phyloP scores from a whole-genome alignment of 2,329 filamentous ascomycete genomes.

The Tolypocladium album region DNA sequence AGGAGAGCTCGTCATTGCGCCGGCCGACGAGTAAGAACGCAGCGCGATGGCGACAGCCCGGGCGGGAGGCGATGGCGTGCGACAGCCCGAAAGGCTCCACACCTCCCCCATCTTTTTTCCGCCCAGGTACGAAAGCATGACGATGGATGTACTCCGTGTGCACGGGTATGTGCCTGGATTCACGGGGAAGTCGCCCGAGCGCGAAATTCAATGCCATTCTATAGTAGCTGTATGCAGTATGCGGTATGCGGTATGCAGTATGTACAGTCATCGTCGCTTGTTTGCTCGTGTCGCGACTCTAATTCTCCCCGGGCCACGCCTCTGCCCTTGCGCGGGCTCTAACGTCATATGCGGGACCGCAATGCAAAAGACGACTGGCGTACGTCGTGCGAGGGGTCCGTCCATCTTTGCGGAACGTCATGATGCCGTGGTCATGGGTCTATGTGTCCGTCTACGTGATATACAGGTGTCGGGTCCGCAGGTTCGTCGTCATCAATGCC shows the following conservation, averaged over 20 bases:
- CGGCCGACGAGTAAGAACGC: constrained; percentile 7
- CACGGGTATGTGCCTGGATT: not conserved
- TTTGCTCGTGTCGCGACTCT: not conserved
- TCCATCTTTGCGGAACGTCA: not conserved
- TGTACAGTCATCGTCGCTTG: not conserved
- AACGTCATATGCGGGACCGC: not conserved
- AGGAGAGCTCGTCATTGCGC: not conserved
- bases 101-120: not conserved
- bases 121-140: not conserved
- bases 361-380: not conserved
- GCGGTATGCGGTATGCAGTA: not conserved
- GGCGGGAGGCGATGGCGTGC: constrained; percentile 2
- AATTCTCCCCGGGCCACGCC: too few species aligned
- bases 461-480: not conserved
- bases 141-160: too few species aligned
- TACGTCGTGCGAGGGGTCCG: not conserved
- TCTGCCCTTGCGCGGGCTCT: too few species aligned
- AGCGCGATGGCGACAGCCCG: constrained; percentile 13
- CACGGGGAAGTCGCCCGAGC: not conserved
- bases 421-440: not conserved
- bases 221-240: not conserved
- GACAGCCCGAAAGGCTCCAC: constrained; percentile 9
- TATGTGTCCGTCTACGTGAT: not conserved
- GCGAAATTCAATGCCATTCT: not conserved
- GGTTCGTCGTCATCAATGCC: not conserved